Base-by-base conservation (phyloP, 2,329 filamentous ascomycete genomes). In the Teratosphaeria gauchensis region DNA sequence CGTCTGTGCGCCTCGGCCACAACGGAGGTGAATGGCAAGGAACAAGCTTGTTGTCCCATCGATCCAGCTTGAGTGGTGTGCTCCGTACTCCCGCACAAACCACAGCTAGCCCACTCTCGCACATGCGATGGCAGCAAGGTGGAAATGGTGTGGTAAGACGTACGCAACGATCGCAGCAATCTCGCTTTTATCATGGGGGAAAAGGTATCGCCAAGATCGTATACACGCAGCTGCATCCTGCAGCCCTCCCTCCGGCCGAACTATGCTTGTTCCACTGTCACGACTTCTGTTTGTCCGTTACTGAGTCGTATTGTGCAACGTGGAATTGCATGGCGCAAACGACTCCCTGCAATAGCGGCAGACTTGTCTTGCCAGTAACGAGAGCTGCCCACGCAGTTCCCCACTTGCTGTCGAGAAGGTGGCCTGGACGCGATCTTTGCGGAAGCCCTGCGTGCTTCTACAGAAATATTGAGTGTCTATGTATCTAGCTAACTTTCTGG, bases 401-500 rank as follows among this genome's bases (percentile, higher is more conserved):
- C 6, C 21, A 48, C n/a, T 2, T 48, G 42, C 4, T 19, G n/a
- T 6, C 42, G n/a, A n/a, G 16, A 3, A 4, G 1, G 35, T 42
- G 5, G 7, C n/a, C 7, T 24, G 19, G 4, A 5, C 19, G 38
- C 1, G 8, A 5, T 8, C 7, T 48, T 48, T 8, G 8, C 33
- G 33, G 33, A 35, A 9, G 33, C 33, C 9, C 2, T 35, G 8
- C 7, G 33, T 35, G 33, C 33, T 35, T 35, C 33, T 35, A 14
- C 33, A 35, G 33, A 35, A 52, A 9, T 21, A 52, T 52, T 12
- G 16, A 53, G 11, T 53, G 19, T 14, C 8, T 32, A 31, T 31
- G 14, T 53, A n/a, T 21, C 52, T 53, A 53, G 28, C 32, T 19
- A 53, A 53, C 52, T 21, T 55, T 55, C 60, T 73, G 72, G 5